Conservation (phyloP, 441 rosid genomes). For the Gossypium schwendimanii region DNA sequence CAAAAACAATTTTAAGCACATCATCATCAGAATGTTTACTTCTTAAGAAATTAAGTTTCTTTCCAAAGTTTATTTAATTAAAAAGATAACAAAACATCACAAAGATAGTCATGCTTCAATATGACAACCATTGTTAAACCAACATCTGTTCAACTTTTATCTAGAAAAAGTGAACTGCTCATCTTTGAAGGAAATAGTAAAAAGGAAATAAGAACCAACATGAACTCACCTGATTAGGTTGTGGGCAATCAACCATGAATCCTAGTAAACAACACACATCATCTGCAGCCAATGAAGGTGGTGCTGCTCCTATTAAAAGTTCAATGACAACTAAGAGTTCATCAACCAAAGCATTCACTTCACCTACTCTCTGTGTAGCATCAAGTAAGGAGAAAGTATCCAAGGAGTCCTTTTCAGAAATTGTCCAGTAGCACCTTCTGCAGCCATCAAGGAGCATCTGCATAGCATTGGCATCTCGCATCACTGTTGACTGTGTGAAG, state of each 20-base stretch:
- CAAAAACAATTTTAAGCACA: not conserved
- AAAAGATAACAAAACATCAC: not conserved
- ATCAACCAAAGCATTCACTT: slow-evolving; percentile 93
- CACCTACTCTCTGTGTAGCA: slow-evolving; percentile 75
- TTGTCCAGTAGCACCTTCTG: slow-evolving; percentile 97
- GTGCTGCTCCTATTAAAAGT: slow-evolving; percentile 87
- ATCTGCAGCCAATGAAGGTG: slow-evolving; percentile 68
- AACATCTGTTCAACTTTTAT: not conserved
- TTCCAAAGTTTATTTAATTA: slow-evolving; percentile 3
- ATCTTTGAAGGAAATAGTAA: not conserved
- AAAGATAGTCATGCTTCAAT: not conserved
- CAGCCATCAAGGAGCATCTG: slow-evolving; percentile 99
- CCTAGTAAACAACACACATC: slow-evolving; percentile 83
- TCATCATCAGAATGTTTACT: not conserved
- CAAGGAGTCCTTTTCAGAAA: slow-evolving; percentile 75
- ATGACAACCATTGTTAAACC: not conserved
- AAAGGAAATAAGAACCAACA: not conserved
- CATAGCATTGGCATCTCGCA: slow-evolving; percentile 96
- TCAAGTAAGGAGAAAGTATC: slow-evolving; percentile 51
- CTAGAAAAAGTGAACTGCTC: not conserved
- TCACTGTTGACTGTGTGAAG: slow-evolving; percentile 80
- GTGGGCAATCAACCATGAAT: slow-evolving; percentile 95
- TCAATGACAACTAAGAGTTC: slow-evolving; percentile 96
- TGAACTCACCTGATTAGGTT: slow-evolving; percentile 78
- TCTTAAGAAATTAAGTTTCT: not conserved